A percentile compares a stretch with the other conserved stretches of the same genome.
These are phyloP conservation scores for Platismatia glauca DNA, from an alignment of 495 filamentous ascomycete species.

Conservation along the genomic window DNA sequence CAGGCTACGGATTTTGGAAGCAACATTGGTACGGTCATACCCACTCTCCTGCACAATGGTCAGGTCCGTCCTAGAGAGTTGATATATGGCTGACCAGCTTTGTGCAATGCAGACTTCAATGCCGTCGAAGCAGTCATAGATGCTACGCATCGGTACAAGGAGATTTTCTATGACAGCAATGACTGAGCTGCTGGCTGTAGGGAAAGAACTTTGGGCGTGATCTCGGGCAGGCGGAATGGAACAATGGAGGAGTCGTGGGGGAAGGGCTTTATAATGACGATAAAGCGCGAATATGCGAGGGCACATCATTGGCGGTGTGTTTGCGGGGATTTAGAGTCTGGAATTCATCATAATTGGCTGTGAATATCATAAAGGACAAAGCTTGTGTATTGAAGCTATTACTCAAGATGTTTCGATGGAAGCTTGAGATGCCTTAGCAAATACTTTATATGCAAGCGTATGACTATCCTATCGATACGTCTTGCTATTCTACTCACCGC, in stretches of 20 bases:
- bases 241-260: neutral
- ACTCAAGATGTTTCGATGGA: neutral
- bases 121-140: conserved; percentile 78
- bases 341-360: neutral
- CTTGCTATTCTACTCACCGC: neutral
- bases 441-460: neutral
- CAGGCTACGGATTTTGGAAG: conserved; percentile 71
- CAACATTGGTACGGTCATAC: conserved; percentile 49
- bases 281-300: neutral
- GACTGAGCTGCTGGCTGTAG: conserved; percentile 19
- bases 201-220: neutral
- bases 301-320: neutral
- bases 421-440: neutral
- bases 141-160: conserved; percentile 74
- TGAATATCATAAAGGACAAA: neutral
- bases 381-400: neutral
- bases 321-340: neutral
- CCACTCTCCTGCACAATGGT: neutral
- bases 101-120: conserved; percentile 54
- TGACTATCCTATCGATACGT: neutral
- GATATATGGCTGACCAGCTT: neutral
- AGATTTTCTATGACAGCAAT: conserved; percentile 60
- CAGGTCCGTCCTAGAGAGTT: neutral
- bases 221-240: neutral
- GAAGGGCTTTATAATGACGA: neutral